Base-by-base conservation (phyloP, 2,329 filamentous ascomycete species). In the Coleophoma cylindrospora region DNA sequence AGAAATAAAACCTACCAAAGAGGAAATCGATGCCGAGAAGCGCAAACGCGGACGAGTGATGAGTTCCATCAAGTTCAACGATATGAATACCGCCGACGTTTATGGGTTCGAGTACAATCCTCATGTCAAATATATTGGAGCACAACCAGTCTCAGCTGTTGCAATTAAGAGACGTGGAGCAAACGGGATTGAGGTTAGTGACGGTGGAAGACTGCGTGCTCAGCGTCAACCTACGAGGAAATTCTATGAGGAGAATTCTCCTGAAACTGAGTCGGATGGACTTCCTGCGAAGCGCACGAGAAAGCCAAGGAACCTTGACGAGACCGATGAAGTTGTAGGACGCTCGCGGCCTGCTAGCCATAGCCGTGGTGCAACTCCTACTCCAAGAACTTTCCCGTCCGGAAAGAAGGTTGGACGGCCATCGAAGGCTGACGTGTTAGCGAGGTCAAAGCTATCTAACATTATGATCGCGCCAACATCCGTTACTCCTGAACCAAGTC, bases 31-130 rank as follows among this genome's bases (percentile, higher is more conserved):
- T 33, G 19, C 49, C 12, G 54, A 61, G 45, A 61, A 57, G 43
- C 55, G 59, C 15, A 59, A 61, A 40, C 41, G 40, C 27, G 57
- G 57, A 43, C 34, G 57, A 12, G 40, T 60, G 3, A 51, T 60
- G 27, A 59, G 61, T 47, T 52, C 53, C 9, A 52, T 58, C 12
- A 59, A 59, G 13, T 65, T 60, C 37, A 60, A 65, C 22, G 59
- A 62, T 44, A 56, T 48, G 76, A 85, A 61, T 80, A 84, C 65
- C 73, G 80, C 81, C 8, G 72, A 77, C 53, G 72, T 75, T 1
- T 85, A 84, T 58, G 75, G 77, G 14, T 83, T 84, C 57, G 77
- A 82, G 52, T 81, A 83, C 56, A 80, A 84, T 56, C 71, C 76
- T 10, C 76, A 80, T 47, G 73, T 75, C 2, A 74, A 74, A 52